Evolutionary conservation across 73 alveolate species (phyloP), one percentile per base, ranked within the genome.

Genomic region (Breviolum minutum): DNA sequence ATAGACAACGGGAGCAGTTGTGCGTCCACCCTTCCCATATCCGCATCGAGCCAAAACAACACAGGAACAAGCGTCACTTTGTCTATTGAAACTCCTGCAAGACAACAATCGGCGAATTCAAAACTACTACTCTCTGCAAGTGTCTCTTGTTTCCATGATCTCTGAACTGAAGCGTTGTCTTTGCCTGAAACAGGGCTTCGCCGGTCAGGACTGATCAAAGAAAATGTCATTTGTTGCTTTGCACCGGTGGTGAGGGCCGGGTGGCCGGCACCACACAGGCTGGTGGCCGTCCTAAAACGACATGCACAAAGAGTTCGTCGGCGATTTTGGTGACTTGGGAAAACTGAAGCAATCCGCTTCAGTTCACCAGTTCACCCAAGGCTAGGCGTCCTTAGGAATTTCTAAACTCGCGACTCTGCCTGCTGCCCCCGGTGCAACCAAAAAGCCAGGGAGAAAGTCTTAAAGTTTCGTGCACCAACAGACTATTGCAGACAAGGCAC

Each of bases 301-400:
- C 82, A 29, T 71, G 82, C 85, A 76, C 85, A 76, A 76, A 76
- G 85, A 76, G 86, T 77, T 77, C 86, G 26, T 77, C 86, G 86
- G 63, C 19, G 24, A 73, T 40, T 24, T 40, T 19, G 82, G 54
- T 40, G 54, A 24, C 48, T 20, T 29, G 63, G 20, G 86, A n/a
- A 29, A 60, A 12, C 32, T 16, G 86, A 26, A 77, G 27, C 86
- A 63, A 29, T 9, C 62, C 12, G 62, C 62, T 77, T 8, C 32
- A 26, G 54, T 40, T 40, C 90, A 48, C 70, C 70, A 16, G 68
- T 20, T 84, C 93, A 84, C 76, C 93, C 93, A 12, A 84, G 93
- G 93, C 93, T 84, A 24, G 93, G 93, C 8, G 93, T 84, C 93
- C 93, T 84, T 20, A 61, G 76, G 13, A 54, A 26, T 0, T 7